Percentiles rank a stretch among this genome's conserved stretches.
phyloP scores from a whole-genome alignment of 345 rosid genomes.

The Gossypium anomalum region DNA sequence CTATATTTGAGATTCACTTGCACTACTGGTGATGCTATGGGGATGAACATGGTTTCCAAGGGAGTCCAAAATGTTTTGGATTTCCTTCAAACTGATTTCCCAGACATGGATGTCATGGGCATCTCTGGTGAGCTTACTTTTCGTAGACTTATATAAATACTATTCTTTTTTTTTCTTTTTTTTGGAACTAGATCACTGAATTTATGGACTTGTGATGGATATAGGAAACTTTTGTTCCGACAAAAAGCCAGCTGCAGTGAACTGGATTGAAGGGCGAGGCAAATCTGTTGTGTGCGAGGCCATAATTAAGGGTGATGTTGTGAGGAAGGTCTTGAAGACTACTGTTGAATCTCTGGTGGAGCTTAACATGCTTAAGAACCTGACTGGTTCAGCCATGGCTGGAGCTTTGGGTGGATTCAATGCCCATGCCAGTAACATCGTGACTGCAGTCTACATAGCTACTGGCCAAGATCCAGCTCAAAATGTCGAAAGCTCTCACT shows the following conservation, averaged over 20 bases:
- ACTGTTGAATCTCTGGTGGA: conserved; percentile 57
- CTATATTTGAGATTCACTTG: conserved; percentile 51
- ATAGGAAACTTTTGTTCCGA: conserved; percentile 39
- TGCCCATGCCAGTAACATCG: conserved; percentile 69
- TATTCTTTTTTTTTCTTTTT: background rate
- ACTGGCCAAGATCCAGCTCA: too few species aligned
- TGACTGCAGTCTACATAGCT: conserved; percentile 41
- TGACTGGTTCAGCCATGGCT: conserved; percentile 66
- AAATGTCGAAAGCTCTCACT: too few species aligned
- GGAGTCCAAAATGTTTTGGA: too few species aligned
- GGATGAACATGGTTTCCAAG: conserved; percentile 12
- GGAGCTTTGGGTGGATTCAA: conserved; percentile 75
- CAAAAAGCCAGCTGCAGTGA: too few species aligned
- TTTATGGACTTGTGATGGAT: conserved; percentile 11
- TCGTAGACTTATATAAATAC: background rate
- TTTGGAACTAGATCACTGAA: background rate
- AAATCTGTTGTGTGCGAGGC: conserved; percentile 27
- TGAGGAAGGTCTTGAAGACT: conserved; percentile 58
- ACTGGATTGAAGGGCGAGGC: too few species aligned
- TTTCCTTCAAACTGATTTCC: conserved; percentile 33
- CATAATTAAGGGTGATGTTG: conserved; percentile 50
- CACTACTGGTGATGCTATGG: conserved; percentile 73
- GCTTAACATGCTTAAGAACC: conserved; percentile 71
- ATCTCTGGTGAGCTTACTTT: conserved; percentile 41
- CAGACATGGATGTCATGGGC: conserved; percentile 68